A percentile compares a stretch with the other conserved stretches of the same genome.
Conservation (phyloP, 2,329 filamentous ascomycete genomes). For the Talaromyces sp. region DNA sequence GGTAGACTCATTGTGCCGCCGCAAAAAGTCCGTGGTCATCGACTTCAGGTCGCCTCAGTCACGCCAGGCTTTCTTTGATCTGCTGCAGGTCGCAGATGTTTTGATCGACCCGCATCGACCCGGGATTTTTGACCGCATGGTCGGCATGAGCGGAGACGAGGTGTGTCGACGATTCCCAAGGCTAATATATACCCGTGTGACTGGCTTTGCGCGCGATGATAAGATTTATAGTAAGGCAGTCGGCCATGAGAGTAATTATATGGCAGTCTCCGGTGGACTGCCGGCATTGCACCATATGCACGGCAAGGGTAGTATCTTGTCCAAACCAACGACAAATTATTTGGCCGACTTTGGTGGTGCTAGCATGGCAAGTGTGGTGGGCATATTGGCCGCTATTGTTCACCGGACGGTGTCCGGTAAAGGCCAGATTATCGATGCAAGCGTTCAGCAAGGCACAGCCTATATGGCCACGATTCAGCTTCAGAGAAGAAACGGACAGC, state of each 20-base stretch:
- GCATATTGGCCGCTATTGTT: conserved; percentile 5
- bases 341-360: conserved; percentile 6
- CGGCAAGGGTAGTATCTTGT: background rate
- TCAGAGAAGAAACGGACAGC: conserved; percentile 6
- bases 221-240: background rate
- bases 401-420: conserved; percentile 5
- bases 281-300: conserved; percentile 7
- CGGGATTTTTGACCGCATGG: conserved; percentile 1
- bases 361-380: conserved; percentile 6
- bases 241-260: conserved; percentile 9
- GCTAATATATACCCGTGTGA: conserved; percentile 7
- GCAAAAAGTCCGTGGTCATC: conserved; percentile 7
- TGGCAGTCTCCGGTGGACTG: conserved; percentile 7
- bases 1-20: conserved; percentile 7
- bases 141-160: conserved; percentile 8
- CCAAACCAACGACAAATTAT: conserved; percentile 6
- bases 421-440: conserved; percentile 10
- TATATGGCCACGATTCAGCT: conserved; percentile 8
- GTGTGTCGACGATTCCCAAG: conserved; percentile 1
- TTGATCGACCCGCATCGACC: conserved; percentile 7
- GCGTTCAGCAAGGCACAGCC: conserved; percentile 7
- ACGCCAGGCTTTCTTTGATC: conserved; percentile 4
- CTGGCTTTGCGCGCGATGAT: conserved; percentile 6
- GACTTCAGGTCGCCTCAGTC: conserved; percentile 3
- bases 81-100: conserved; percentile 4